Evolutionary conservation across 495 filamentous ascomycete genomes (phyloP), one percentile per base, ranked within the genome.

Genomic region (Penicillium roqueforti): DNA sequence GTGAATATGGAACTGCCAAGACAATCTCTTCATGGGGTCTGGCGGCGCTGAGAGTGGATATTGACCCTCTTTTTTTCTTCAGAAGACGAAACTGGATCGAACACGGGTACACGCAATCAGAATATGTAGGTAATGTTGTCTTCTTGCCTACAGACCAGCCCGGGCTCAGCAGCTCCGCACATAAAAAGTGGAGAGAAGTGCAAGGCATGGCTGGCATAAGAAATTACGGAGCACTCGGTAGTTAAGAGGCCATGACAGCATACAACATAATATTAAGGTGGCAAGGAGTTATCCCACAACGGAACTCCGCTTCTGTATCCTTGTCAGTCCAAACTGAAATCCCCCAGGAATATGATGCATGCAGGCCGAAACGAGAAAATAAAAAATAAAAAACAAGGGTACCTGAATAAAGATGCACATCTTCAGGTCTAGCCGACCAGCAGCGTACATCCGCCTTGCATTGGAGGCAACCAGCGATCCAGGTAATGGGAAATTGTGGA

Each of bases 361-460:
- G 20, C 20, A 26, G 19, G 37, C 32, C 37, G 28, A 40, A 49
- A 25, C 22, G 16, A 28, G 42, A 16, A 43, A 19, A 18, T 13
- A n/a, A 6, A 36, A 38, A 26, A 37, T 36, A 57, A 57, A n/a
- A 42, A 26, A 37, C 47, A 57, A 57, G 53, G 58, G 63, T 62
- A 64, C 55, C 61, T 64, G 63, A 62, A 57, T 58, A 48, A 63
- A 56, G 3, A 25, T 23, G 38, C 54, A 67, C 28, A 54, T 26
- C 4, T 26, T 32, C 36, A 19, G 46, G 16, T 22, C 38, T 16
- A 46, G 18, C 28, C 58, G 47, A 57, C 45, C 32, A 48, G 23
- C n/a, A 11, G 31, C 44, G 19, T 53, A 57, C 58, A 47, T 62
- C 43, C 55, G 32, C 64, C 59, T 67, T 67, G 62, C 64, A 62